These are phyloP conservation scores for Tylopilus rubrobrunneus DNA, from an alignment of 768 basidiomycete species.

Conservation along the genomic window DNA sequence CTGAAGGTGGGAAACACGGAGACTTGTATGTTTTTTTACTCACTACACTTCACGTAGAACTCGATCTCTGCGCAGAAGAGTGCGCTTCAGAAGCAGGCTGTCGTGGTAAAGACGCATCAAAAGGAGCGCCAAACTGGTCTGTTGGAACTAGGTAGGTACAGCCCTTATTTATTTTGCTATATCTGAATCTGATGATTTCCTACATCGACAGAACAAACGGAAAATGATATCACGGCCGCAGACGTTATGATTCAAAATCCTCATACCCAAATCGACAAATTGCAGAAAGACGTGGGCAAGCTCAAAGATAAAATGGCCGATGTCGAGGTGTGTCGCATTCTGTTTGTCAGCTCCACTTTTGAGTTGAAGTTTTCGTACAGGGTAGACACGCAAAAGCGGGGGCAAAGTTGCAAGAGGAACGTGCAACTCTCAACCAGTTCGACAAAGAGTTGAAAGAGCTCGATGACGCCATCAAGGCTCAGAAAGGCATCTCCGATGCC, in stretches of 20 bases:
- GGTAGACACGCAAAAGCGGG: slow-evolving; percentile 61
- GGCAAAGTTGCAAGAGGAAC: slow-evolving; percentile 74
- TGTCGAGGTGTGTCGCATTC: slow-evolving; percentile 16
- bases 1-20: slow-evolving; percentile 64
- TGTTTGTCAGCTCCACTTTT: background rate
- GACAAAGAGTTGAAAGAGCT: slow-evolving; percentile 85
- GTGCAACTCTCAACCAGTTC: slow-evolving; percentile 82
- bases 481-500: slow-evolving; percentile 66
- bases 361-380: slow-evolving; percentile 29
- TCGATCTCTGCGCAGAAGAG: slow-evolving; percentile 80
- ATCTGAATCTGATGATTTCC: background rate
- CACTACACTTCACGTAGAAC: slow-evolving; percentile 33
- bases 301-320: slow-evolving; percentile 46
- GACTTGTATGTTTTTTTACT: background rate
- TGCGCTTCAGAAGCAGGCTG: slow-evolving; percentile 75
- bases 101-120: slow-evolving; percentile 79
- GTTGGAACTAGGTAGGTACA: slow-evolving; percentile 76
- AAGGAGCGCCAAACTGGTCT: slow-evolving; percentile 85
- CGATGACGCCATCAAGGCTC: slow-evolving; percentile 75
- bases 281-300: slow-evolving; percentile 60
- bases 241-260: slow-evolving; percentile 30
- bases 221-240: slow-evolving; percentile 26
- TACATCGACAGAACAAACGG: slow-evolving; percentile 24
- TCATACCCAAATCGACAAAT: slow-evolving; percentile 44
- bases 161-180: background rate